A percentile compares a stretch with the other conserved stretches of the same genome.
Evolutionary conservation across 441 rosid genomes (phyloP).

Genomic region (Codiaeum variegatum): DNA sequence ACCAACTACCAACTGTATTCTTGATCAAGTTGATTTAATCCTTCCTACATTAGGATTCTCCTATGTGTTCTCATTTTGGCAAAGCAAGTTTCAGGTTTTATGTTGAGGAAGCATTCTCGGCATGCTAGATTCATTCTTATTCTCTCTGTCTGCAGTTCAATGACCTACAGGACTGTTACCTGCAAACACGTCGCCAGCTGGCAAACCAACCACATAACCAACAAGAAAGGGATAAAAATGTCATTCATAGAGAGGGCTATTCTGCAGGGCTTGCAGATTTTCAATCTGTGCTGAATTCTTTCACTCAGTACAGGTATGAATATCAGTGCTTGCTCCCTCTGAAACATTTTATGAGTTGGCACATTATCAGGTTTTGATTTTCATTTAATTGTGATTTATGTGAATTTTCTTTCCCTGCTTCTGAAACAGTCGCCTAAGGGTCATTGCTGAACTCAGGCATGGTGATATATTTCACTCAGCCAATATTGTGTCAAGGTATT

Average conservation of each 20-base stretch:
- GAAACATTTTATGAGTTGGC: not conserved
- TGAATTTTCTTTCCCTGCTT: conserved; percentile 10
- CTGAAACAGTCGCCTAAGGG: conserved; percentile 79
- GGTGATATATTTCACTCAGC: conserved; percentile 97
- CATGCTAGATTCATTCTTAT: not conserved
- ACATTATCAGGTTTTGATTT: conserved; percentile 14
- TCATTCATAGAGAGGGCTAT: conserved; percentile 73
- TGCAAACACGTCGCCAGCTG: conserved; percentile 78
- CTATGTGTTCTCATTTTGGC: conserved; percentile 5
- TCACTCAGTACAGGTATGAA: conserved; percentile 83
- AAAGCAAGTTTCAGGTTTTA: not conserved
- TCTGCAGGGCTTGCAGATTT: conserved; percentile 81
- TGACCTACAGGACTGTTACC: conserved; percentile 93
- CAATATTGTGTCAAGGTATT: conserved; percentile 92
- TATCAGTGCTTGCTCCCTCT: conserved; percentile 11
- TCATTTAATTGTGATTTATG: conserved; percentile 11
- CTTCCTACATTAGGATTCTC: not conserved
- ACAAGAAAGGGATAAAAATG: conserved; percentile 62
- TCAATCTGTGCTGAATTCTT: conserved; percentile 78
- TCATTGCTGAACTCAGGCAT: conserved; percentile 91
- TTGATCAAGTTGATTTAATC: not conserved
- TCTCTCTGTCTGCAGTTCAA: conserved; percentile 51
- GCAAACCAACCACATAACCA: conserved; percentile 49
- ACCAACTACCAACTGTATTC: not conserved
- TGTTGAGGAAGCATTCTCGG: not conserved